A percentile compares a stretch with the other conserved stretches of the same genome.
Conservation (phyloP, 2,329 filamentous ascomycete genomes). For the Nemania sp. region DNA sequence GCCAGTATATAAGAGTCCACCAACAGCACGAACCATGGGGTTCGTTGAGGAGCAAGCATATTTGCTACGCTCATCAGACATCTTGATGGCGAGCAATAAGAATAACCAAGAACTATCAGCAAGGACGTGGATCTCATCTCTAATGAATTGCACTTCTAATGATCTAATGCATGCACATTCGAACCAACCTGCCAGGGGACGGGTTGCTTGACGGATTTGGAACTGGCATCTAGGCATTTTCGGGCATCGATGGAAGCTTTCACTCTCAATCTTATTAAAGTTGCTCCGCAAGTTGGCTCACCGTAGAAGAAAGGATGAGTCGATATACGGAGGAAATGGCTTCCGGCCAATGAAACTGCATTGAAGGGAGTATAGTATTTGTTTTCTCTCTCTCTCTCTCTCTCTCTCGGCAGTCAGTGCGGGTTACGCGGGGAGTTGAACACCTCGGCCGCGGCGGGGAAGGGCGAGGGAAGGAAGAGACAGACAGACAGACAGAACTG, state of each 20-base stretch:
- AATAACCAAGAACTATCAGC: background rate
- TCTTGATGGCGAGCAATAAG: background rate
- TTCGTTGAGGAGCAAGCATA: background rate
- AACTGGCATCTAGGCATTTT: background rate
- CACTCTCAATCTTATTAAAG: background rate
- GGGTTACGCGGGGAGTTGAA: background rate
- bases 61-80: background rate
- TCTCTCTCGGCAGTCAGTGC: slow-evolving; percentile 7
- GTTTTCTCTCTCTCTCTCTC: too few relatives aligned
- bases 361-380: slow-evolving; percentile 19
- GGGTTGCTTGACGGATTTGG: background rate
- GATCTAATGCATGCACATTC: slow-evolving; percentile 1
- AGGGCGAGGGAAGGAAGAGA: background rate
- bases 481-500: too few relatives aligned
- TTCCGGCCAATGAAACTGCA: slow-evolving; percentile 15
- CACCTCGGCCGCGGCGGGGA: background rate
- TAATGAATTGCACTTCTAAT: slow-evolving; percentile 10
- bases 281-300: background rate
- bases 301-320: background rate
- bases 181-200: background rate
- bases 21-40: background rate
- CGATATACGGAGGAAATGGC: background rate
- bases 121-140: background rate
- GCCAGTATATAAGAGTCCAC: slow-evolving; percentile 14
- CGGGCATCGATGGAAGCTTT: background rate